Conservation (phyloP, 352 stramenopile genomes). For the Phytophthora palmivora region DNA sequence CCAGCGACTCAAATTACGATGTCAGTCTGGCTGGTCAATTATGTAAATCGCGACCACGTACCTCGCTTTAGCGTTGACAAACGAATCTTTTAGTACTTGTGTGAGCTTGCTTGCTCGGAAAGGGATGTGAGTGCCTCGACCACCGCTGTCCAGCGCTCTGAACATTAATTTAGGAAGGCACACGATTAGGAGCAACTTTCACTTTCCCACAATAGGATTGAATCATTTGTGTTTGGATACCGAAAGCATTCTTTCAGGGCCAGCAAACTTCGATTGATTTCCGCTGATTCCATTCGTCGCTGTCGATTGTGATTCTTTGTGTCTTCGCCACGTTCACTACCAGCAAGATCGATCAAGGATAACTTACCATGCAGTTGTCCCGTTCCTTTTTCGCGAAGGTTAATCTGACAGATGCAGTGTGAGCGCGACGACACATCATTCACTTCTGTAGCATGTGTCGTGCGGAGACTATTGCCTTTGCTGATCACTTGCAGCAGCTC, state of each 20-base stretch:
- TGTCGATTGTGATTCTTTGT: conserved; percentile 94
- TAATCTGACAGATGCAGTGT: conserved; percentile 96
- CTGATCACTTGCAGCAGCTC: conserved; percentile 95
- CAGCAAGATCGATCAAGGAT: conserved; percentile 97
- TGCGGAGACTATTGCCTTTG: conserved; percentile 92
- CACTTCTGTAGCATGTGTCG: conserved; percentile 96
- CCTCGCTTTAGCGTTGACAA: conserved; percentile 94
- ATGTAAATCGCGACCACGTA: conserved; percentile 13
- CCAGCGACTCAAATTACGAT: background rate
- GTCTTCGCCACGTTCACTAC: conserved; percentile 96
- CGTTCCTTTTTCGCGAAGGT: conserved; percentile 64
- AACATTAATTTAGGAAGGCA: background rate
- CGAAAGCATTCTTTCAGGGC: conserved; percentile 98
- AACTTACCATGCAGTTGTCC: conserved; percentile 85
- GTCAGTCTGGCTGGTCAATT: conserved; percentile 2
- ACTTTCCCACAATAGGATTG: background rate
- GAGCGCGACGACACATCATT: conserved; percentile 96
- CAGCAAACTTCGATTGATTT: conserved; percentile 98
- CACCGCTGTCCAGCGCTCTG: conserved; percentile 92
- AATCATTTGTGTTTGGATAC: conserved; percentile 25
- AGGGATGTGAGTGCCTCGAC: conserved; percentile 91
- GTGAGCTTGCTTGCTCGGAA: conserved; percentile 97
- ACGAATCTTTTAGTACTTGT: conserved; percentile 98
- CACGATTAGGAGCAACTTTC: background rate
- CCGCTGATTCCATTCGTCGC: conserved; percentile 95